Conservation (phyloP, 2,329 filamentous ascomycete genomes). For the Fusarium oxysporum region DNA sequence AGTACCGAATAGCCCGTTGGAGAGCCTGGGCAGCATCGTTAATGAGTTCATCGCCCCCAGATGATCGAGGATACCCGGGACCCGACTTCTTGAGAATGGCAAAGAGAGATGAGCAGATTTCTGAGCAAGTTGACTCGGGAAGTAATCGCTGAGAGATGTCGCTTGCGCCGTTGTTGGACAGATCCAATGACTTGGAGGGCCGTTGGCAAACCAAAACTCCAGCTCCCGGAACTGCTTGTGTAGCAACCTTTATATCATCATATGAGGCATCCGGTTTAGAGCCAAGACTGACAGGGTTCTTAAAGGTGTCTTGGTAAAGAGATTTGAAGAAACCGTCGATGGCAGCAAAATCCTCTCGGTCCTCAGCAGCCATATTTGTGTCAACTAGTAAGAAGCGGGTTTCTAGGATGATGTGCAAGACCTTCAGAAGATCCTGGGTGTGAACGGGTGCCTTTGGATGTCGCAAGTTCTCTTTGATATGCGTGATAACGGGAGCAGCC, state of each 20-base stretch:
- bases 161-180: background rate
- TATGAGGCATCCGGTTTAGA: constrained; percentile 45
- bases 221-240: constrained; percentile 59
- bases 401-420: constrained; percentile 64
- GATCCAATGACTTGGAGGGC: constrained; percentile 36
- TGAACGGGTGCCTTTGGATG: constrained; percentile 63
- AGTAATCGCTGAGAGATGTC: constrained; percentile 48
- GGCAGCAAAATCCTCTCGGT: constrained; percentile 52
- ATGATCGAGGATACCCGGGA: constrained; percentile 30
- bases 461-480: constrained; percentile 63
- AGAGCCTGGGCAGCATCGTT: constrained; percentile 57
- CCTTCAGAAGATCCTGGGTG: constrained; percentile 62
- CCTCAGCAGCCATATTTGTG: constrained; percentile 49
- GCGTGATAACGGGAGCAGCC: constrained; percentile 59
- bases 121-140: constrained; percentile 49
- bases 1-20: constrained; percentile 53
- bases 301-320: constrained; percentile 59
- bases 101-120: constrained; percentile 54
- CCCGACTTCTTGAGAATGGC: constrained; percentile 44
- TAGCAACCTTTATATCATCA: constrained; percentile 56
- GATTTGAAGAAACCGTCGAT: constrained; percentile 54
- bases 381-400: constrained; percentile 56
- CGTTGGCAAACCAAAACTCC: constrained; percentile 59
- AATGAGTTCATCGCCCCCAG: constrained; percentile 51
- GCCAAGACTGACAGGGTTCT: constrained; percentile 50